Evolutionary conservation across 768 basidiomycete genomes (phyloP), one percentile per base, ranked within the genome.

Genomic region (Paxillus involutus): DNA sequence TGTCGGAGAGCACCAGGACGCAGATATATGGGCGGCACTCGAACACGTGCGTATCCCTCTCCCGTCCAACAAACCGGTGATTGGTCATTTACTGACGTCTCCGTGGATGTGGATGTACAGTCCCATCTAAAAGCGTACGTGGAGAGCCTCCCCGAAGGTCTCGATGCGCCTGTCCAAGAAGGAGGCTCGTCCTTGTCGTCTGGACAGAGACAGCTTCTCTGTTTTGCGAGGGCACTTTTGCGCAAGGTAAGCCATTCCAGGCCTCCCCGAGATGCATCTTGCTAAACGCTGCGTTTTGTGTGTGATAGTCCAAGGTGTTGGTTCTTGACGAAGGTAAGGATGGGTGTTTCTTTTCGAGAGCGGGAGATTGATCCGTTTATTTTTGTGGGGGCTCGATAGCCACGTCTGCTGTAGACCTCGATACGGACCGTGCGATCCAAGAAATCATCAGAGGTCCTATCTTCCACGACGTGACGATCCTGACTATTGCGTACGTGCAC

Each of bases 381-480:
- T 57, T 51, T 26, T 46, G 2, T 26, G 26, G 26, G 26, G 26
- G 26, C 3, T 26, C 48, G 7, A 35, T 55, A 89, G 90, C 92
- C 3, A 95, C 92, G 6, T 91, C 87, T 36, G 91, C 92, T 17
- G 91, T 95, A 47, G 94, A 95, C 69, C 74, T 94, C 33, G 91
- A 95, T 64, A 95, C 93, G 9, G 94, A 96, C 66, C 80, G 80
- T 53, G 88, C 88, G 29, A 90, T 95, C 58, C 94, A 97, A 74
- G 84, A 86, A 11, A 93, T 94, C 57, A 89, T 96, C 44, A 80
- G 84, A 26, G 91, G 93, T 7, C 80, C 86, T 5, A 80, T 87
- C 30, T 96, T 95, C 65, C 72, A 78, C 3, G 72, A 87, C 53
- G 85, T 89, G 13, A 94, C 93, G 11, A 92, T 94, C 52, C 70